phyloP scores from a whole-genome alignment of 208 protist genomes.

The Phytomonas serpens region DNA sequence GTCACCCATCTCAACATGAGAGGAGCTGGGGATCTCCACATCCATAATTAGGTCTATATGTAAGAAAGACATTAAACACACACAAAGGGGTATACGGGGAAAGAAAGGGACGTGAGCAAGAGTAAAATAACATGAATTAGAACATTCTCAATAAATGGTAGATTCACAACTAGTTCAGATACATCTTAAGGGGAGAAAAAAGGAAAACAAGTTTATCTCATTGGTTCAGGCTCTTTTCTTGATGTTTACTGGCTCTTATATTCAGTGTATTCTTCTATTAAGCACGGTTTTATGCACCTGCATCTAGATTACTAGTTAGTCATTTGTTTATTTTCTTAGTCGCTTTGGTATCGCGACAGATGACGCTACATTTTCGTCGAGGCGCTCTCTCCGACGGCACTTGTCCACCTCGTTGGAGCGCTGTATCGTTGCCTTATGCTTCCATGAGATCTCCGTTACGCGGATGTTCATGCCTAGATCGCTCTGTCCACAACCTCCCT shows the following conservation, averaged over 20 bases:
- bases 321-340: not conserved
- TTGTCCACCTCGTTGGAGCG: not conserved
- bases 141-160: not conserved
- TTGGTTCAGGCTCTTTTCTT: too few relatives aligned
- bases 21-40: too few relatives aligned
- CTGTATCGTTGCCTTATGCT: not conserved
- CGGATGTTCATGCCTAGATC: not conserved
- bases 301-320: not conserved
- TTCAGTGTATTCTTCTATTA: not conserved
- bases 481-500: slow-evolving; percentile 10
- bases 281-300: not conserved
- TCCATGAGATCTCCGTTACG: not conserved
- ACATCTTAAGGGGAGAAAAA: not conserved
- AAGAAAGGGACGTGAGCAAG: not conserved
- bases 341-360: not conserved
- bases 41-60: too few relatives aligned
- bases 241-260: not conserved
- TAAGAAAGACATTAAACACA: not conserved
- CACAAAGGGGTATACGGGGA: not conserved
- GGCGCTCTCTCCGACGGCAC: not conserved
- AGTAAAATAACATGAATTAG: slow-evolving; percentile 6
- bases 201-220: not conserved
- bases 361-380: not conserved
- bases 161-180: too few relatives aligned
- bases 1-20: too few relatives aligned